Evolutionary conservation across 768 basidiomycete genomes (phyloP), one percentile per base, ranked within the genome.

Genomic region (Pleurotus djamor): DNA sequence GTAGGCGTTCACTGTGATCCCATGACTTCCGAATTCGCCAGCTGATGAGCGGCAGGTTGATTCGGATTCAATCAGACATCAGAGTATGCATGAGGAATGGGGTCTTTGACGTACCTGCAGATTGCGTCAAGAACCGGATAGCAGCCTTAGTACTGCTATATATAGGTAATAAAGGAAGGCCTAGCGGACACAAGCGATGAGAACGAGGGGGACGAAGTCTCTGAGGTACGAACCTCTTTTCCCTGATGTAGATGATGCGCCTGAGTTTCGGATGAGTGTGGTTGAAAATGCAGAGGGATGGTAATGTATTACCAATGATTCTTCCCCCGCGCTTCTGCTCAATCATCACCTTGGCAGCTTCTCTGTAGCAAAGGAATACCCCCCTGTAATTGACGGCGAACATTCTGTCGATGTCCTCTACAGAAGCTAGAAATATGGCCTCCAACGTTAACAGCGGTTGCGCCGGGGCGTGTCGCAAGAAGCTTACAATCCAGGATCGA

Each of bases 161-260:
- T 17, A 59, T 54, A 13, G 52, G 28, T 34, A 48, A 51, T 55
- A 59, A 44, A 1, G 16, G 49, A 0, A 16, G 49, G 28, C 21
- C 21, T 28, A 28, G 3, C 21, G 3, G 21, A 28, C 21, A 3
- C 21, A 28, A 28, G 21, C 21, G 21, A 28, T 28, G 21, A 28
- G 21, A 28, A 28, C 21, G 21, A 1, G 21, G 21, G 3, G 21
- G 21, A 28, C 21, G 21, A 28, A 28, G 3, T 28, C 3, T 28
- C 21, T 28, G 21, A 28, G 3, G 21, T 28, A 28, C 3, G 21
- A 3, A 28, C 55, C 61, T 60, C 60, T 41, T 51, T 69, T 69
- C 4, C 75, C 75, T 0, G 67, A 66, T 1, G 71, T 65, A 6
- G 75, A 76, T 5, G 59, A 69, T 3, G 68, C 66, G 7, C 69